These are phyloP conservation scores for Claviceps lovelessii DNA, from an alignment of 2,329 filamentous ascomycete species.

Conservation along the genomic window DNA sequence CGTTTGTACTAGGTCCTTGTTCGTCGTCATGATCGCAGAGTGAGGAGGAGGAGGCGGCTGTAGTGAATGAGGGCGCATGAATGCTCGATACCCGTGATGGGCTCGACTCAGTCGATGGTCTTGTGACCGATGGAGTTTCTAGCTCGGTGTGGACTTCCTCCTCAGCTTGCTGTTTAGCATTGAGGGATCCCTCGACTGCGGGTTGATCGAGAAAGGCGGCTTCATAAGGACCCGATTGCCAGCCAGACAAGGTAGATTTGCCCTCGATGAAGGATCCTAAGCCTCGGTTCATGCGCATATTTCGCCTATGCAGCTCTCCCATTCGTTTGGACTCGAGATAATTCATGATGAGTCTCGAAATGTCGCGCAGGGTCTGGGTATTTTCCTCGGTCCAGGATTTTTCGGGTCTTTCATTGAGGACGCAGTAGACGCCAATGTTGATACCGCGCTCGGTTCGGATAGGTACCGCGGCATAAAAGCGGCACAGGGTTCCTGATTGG, in stretches of 20 bases:
- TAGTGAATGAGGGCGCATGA: neutral
- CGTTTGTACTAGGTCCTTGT: neutral
- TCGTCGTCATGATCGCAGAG: neutral
- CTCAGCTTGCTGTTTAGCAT: slow-evolving; percentile 5
- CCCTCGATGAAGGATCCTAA: slow-evolving; percentile 23
- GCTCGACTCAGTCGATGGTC: neutral
- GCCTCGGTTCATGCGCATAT: slow-evolving; percentile 23
- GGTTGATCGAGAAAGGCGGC: slow-evolving; percentile 5
- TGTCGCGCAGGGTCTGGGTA: slow-evolving; percentile 13
- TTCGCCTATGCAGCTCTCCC: slow-evolving; percentile 14
- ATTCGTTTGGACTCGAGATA: slow-evolving; percentile 20
- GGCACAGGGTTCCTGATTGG: slow-evolving; percentile 9
- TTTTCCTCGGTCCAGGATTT: slow-evolving; percentile 13
- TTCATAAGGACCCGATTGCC: slow-evolving; percentile 5
- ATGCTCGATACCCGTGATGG: neutral
- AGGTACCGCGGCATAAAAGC: slow-evolving; percentile 28
- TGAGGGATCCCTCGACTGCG: slow-evolving; percentile 7
- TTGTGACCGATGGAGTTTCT: neutral
- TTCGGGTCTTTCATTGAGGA: slow-evolving; percentile 9
- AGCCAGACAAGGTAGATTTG: slow-evolving; percentile 15
- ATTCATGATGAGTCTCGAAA: slow-evolving; percentile 20
- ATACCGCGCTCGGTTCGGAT: slow-evolving; percentile 25
- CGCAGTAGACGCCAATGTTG: slow-evolving; percentile 27
- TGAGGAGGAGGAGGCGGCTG: neutral
- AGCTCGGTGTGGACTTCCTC: neutral